Evolutionary conservation across 75 land plant genomes (phyloP).

Genomic region (Sequoiadendron giganteum): DNA sequence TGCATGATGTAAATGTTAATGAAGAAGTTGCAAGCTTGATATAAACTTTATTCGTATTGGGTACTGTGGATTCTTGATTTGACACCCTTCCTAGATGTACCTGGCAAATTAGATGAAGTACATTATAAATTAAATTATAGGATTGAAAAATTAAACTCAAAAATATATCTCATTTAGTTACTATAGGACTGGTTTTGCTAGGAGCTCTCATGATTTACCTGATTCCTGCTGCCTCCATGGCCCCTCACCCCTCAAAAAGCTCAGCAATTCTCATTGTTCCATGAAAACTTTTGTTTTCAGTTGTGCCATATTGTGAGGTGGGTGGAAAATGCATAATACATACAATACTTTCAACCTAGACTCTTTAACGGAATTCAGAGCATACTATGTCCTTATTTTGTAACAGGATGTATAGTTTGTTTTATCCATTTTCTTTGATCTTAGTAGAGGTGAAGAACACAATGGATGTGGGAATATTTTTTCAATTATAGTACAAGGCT

Average conservation of each 20-base stretch:
- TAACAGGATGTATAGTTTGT: not conserved
- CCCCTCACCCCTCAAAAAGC: not conserved
- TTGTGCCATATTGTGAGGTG: not conserved
- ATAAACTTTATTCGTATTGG: not conserved
- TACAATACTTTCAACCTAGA: not conserved
- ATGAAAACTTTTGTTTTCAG: not conserved
- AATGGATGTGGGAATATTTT: not conserved
- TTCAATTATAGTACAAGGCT: not conserved
- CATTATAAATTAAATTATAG: too few relatives aligned
- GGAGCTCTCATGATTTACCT: not conserved
- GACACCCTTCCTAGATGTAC: not conserved
- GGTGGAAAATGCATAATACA: not conserved
- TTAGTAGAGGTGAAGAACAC: not conserved
- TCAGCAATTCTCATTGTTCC: not conserved
- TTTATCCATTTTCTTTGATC: not conserved
- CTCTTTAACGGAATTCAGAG: not conserved
- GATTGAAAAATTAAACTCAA: not conserved
- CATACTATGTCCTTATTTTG: not conserved
- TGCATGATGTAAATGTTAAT: not conserved
- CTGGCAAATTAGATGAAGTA: not conserved
- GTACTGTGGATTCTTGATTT: too few relatives aligned
- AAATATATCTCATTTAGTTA: not conserved
- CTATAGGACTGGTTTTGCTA: not conserved
- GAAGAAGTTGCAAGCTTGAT: not conserved
- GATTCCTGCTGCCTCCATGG: not conserved